These are phyloP conservation scores for Delphinella strobiligena DNA, from an alignment of 2,329 filamentous ascomycete species.

Conservation along the genomic window DNA sequence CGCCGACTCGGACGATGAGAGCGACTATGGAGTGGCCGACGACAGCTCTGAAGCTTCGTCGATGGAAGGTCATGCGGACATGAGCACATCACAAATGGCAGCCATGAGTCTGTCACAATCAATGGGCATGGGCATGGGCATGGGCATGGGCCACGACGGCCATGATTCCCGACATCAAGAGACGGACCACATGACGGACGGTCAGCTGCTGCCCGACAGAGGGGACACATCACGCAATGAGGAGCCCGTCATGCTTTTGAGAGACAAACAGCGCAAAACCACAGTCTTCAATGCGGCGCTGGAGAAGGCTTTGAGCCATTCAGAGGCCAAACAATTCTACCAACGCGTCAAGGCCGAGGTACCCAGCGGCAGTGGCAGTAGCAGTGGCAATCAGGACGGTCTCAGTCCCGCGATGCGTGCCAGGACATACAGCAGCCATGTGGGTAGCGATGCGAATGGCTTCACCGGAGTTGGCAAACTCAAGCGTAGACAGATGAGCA, in stretches of 20 bases:
- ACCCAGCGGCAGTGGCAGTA: slow-evolving; percentile 18
- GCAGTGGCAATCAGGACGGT: slow-evolving; percentile 18
- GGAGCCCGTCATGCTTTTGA: slow-evolving; percentile 27
- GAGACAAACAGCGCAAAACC: slow-evolving; percentile 52
- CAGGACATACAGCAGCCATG: slow-evolving; percentile 31
- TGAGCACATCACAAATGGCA: neutral
- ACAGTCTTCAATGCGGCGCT: slow-evolving; percentile 88
- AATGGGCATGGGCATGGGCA: neutral
- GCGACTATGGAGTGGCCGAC: neutral
- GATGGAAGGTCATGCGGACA: neutral
- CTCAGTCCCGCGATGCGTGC: slow-evolving; percentile 29
- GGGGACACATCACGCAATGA: slow-evolving; percentile 14
- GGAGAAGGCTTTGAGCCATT: slow-evolving; percentile 88
- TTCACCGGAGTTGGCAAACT: slow-evolving; percentile 29
- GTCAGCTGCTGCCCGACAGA: slow-evolving; percentile 7
- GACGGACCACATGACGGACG: slow-evolving; percentile 3
- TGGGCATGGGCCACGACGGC: neutral
- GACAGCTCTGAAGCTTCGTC: neutral
- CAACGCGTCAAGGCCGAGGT: slow-evolving; percentile 68
- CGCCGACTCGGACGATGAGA: neutral
- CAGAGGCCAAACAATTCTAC: slow-evolving; percentile 92
- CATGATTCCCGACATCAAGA: too few relatives aligned
- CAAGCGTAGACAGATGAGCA: slow-evolving; percentile 29
- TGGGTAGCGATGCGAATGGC: slow-evolving; percentile 24
- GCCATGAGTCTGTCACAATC: neutral